These are phyloP conservation scores for Phoenix dactylifera DNA, from an alignment of 176 grass and related monocot species.

Conservation along the genomic window DNA sequence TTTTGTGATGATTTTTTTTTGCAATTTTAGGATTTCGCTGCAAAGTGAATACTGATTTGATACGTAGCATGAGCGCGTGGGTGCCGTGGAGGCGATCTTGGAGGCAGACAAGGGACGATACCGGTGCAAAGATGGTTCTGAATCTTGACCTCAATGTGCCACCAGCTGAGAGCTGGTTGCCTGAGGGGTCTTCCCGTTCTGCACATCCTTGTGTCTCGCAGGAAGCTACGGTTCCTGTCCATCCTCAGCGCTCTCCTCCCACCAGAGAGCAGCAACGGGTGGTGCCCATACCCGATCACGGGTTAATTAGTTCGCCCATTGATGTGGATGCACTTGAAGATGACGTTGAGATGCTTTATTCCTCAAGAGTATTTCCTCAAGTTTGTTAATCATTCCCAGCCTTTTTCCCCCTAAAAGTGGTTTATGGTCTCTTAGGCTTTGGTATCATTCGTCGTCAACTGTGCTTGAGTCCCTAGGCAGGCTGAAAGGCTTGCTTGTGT, in stretches of 20 bases:
- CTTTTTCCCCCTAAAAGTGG: neutral
- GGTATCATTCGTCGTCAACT: too few relatives aligned
- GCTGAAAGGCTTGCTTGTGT: too few relatives aligned
- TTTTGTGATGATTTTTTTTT: neutral
- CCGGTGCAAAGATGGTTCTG: neutral
- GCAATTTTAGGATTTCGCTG: neutral
- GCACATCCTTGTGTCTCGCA: too few relatives aligned
- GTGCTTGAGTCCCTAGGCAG: too few relatives aligned
- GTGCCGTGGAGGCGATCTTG: neutral
- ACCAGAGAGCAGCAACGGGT: slow-evolving; percentile 7
- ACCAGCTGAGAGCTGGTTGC: neutral
- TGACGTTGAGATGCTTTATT: slow-evolving; percentile 47
- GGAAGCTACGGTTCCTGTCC: too few relatives aligned
- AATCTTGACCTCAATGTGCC: slow-evolving; percentile 9
- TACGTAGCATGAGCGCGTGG: neutral
- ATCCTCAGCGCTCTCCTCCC: neutral
- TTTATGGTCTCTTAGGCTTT: too few relatives aligned
- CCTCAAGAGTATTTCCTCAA: slow-evolving; percentile 32
- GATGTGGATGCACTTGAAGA: slow-evolving; percentile 53
- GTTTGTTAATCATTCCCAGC: slow-evolving; percentile 30
- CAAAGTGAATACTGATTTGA: neutral
- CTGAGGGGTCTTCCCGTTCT: neutral
- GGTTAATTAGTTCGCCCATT: slow-evolving; percentile 34
- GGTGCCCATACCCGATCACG: neutral
- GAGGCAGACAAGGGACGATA: neutral